A percentile compares a stretch with the other conserved stretches of the same genome.
phyloP scores from a whole-genome alignment of 139 green algal species.

The Marvania coccoides region DNA sequence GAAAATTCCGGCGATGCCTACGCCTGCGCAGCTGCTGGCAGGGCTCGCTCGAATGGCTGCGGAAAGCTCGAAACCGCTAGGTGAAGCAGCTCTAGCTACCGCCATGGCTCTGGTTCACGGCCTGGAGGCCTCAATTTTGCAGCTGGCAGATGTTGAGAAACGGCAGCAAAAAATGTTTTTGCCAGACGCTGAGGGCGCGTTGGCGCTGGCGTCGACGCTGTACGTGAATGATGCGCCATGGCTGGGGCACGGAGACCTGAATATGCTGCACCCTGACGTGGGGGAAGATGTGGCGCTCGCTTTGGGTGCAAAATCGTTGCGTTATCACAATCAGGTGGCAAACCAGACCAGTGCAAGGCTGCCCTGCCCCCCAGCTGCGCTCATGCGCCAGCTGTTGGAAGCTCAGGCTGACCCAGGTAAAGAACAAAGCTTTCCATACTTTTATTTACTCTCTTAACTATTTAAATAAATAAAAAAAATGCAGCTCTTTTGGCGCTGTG shows the following conservation, averaged over 20 bases:
- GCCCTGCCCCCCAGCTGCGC: conserved; percentile 16
- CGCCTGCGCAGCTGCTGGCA: not conserved
- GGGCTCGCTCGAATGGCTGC: not conserved
- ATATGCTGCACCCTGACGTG: conserved; percentile 44
- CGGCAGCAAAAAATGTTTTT: conserved; percentile 12
- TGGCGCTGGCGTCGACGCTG: conserved; percentile 32
- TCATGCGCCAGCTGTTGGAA: not conserved
- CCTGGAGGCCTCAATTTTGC: not conserved
- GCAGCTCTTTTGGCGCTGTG: not conserved
- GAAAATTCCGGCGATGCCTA: not conserved
- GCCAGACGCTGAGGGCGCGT: conserved; percentile 32
- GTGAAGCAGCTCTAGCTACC: conserved; percentile 3
- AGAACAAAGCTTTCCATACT: not conserved
- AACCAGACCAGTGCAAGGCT: not conserved
- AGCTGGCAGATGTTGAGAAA: not conserved
- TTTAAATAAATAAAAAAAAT: not conserved
- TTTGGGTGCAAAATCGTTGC: conserved; percentile 44
- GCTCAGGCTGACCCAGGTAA: not conserved
- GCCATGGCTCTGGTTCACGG: not conserved
- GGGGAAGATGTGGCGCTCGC: conserved; percentile 35
- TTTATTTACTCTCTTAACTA: not conserved
- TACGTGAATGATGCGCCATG: conserved; percentile 63
- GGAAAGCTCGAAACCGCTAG: not conserved
- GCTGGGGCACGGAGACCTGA: conserved; percentile 29
- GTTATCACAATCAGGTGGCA: conserved; percentile 24